Evolutionary conservation across 768 basidiomycete genomes (phyloP), one percentile per base, ranked within the genome.

Genomic region (Kwoniella sp.): DNA sequence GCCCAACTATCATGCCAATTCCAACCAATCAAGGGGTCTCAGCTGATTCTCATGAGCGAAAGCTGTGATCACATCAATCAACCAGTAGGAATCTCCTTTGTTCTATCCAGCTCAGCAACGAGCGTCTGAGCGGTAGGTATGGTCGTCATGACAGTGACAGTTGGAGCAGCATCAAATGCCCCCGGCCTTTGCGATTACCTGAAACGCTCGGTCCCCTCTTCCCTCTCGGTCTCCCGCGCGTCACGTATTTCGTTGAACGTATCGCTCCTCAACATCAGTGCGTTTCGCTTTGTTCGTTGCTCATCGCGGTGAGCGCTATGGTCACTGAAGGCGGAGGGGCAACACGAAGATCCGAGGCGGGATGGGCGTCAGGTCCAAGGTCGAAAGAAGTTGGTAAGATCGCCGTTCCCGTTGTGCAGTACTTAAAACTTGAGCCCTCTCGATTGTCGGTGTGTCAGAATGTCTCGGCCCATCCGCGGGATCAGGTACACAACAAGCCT

Each of bases 201-300:
- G 41, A 45, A 45, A 45, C 41, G 41, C 41, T 45, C 41, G 41
- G 41, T 45, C 20, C 41, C 34, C n/a, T n/a, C n/a, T n/a, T n/a
- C n/a, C n/a, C n/a, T 3, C 41, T 45, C 41, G 41, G 41, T 17
- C 20, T 45, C 20, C 41, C 41, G 41, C 17, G 41, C 11, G 41
- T 9, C n/a, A n/a, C n/a, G n/a, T n/a, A n/a, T n/a, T n/a, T n/a
- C n/a, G n/a, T n/a, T n/a, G n/a, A n/a, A n/a, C n/a, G n/a, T n/a
- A n/a, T 34, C 34, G 7, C 34, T 45, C 41, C 11, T 20, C 3
- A 17, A 17, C 9, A 45, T 45, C 41, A 45, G 20, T 45, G 41
- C 41, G 41, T 45, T 45, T 45, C 41, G 41, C 41, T 11, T 45
- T 45, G 41, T 45, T 45, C 41, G 17, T 45, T 17, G 15, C 4